These are phyloP conservation scores for Geosmithia flava DNA, from an alignment of 2,329 filamentous ascomycete species.

Conservation along the genomic window DNA sequence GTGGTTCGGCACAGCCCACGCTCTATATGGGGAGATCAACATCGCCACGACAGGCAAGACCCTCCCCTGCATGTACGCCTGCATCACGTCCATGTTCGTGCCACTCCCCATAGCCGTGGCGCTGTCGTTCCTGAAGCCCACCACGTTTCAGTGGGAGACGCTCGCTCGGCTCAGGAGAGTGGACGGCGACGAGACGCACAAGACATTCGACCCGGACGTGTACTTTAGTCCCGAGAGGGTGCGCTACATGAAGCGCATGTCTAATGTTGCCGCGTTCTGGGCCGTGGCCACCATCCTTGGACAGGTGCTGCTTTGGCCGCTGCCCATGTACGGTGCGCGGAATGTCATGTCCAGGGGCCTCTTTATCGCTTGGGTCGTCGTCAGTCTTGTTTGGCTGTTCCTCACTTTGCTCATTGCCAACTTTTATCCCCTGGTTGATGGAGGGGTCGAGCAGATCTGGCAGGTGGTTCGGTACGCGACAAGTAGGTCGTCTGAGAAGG, in stretches of 20 bases:
- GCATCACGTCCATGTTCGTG: slow-evolving; percentile 68
- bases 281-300: slow-evolving; percentile 40
- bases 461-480: not conserved
- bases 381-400: slow-evolving; percentile 37
- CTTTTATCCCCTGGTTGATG: slow-evolving; percentile 71
- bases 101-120: slow-evolving; percentile 46
- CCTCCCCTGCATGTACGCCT: slow-evolving; percentile 77
- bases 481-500: not conserved
- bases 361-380: slow-evolving; percentile 63
- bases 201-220: slow-evolving; percentile 19
- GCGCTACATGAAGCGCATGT: slow-evolving; percentile 30
- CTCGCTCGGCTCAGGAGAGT: slow-evolving; percentile 35
- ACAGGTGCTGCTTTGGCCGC: slow-evolving; percentile 76
- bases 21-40: slow-evolving; percentile 52
- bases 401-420: slow-evolving; percentile 67
- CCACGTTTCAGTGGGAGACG: slow-evolving; percentile 66
- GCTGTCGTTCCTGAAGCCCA: slow-evolving; percentile 27
- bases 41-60: slow-evolving; percentile 70
- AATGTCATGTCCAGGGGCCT: slow-evolving; percentile 52
- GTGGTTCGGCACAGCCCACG: slow-evolving; percentile 60
- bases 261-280: slow-evolving; percentile 27
- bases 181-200: slow-evolving; percentile 59
- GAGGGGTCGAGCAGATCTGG: slow-evolving; percentile 16
- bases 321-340: slow-evolving; percentile 74
- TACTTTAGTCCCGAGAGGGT: slow-evolving; percentile 5